A percentile compares a stretch with the other conserved stretches of the same genome.
phyloP scores from a whole-genome alignment of 768 basidiomycete genomes.

The Termitomyces bulborhizus region DNA sequence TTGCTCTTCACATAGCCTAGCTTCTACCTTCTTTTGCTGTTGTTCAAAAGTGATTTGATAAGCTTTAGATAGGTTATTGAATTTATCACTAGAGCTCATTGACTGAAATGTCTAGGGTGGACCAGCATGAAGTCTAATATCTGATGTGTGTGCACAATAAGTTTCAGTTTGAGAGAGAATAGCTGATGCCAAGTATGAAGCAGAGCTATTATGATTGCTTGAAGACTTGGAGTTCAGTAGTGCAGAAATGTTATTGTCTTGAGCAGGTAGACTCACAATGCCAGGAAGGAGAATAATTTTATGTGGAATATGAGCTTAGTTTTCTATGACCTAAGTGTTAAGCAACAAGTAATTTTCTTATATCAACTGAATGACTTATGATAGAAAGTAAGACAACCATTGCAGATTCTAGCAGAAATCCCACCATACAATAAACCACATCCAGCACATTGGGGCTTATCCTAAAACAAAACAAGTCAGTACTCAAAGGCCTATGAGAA shows the following conservation, averaged over 20 bases:
- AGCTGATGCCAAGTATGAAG: background rate
- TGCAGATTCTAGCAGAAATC: background rate
- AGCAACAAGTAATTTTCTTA: too few species aligned
- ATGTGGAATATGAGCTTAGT: background rate
- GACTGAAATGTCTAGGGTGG: too few species aligned
- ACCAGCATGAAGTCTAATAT: background rate
- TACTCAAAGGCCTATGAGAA: background rate
- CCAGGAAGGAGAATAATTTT: background rate
- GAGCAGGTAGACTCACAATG: background rate
- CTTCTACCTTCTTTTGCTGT: too few species aligned
- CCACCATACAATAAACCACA: background rate
- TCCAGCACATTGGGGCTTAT: background rate
- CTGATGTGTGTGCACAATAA: background rate
- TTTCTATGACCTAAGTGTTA: background rate
- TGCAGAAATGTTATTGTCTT: background rate
- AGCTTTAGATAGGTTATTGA: too few species aligned
- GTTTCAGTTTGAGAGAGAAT: background rate
- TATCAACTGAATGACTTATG: background rate
- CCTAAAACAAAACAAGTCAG: background rate
- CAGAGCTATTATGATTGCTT: too few species aligned
- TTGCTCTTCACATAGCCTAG: too few species aligned
- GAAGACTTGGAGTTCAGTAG: background rate
- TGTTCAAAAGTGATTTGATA: too few species aligned
- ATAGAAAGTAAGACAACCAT: background rate
- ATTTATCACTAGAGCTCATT: background rate